These are phyloP conservation scores for Adansonia rubrostipa DNA, from an alignment of 441 rosid species.

Conservation along the genomic window DNA sequence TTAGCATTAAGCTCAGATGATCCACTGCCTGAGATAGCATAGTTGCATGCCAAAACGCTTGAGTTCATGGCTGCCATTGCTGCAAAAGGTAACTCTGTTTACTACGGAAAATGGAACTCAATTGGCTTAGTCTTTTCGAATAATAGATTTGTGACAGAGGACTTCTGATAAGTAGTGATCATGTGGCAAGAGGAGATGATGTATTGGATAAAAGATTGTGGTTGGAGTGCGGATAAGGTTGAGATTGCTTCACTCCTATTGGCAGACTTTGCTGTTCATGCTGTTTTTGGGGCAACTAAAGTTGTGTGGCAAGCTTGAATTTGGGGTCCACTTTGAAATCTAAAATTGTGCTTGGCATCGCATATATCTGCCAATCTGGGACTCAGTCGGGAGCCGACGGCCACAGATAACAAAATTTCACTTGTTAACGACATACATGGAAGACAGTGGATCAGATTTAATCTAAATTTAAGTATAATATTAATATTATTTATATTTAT, in stretches of 20 bases:
- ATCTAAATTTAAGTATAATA: too few relatives aligned
- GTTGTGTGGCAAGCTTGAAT: conserved; percentile 39
- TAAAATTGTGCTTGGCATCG: conserved; percentile 14
- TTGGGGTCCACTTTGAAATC: conserved; percentile 47
- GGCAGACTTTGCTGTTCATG: conserved; percentile 44
- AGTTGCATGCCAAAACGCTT: conserved; percentile 80
- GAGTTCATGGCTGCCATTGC: conserved; percentile 84
- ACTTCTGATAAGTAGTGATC: conserved; percentile 42
- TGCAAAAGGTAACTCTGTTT: not conserved
- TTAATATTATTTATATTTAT: too few relatives aligned
- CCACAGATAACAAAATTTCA: not conserved
- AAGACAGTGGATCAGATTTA: too few relatives aligned
- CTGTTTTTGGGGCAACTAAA: conserved; percentile 9
- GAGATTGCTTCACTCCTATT: conserved; percentile 80
- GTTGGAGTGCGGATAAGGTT: conserved; percentile 92
- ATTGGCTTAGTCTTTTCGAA: not conserved
- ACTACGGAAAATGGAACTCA: not conserved
- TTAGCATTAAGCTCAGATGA: conserved; percentile 66
- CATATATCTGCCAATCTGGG: not conserved
- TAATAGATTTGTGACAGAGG: conserved; percentile 27
- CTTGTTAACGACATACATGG: too few relatives aligned
- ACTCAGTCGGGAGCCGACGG: not conserved
- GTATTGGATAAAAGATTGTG: conserved; percentile 62
- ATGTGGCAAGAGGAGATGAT: conserved; percentile 53
- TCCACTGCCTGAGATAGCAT: conserved; percentile 65